phyloP scores from a whole-genome alignment of 2,329 filamentous ascomycete genomes.

The Alternaria brassicicola region DNA sequence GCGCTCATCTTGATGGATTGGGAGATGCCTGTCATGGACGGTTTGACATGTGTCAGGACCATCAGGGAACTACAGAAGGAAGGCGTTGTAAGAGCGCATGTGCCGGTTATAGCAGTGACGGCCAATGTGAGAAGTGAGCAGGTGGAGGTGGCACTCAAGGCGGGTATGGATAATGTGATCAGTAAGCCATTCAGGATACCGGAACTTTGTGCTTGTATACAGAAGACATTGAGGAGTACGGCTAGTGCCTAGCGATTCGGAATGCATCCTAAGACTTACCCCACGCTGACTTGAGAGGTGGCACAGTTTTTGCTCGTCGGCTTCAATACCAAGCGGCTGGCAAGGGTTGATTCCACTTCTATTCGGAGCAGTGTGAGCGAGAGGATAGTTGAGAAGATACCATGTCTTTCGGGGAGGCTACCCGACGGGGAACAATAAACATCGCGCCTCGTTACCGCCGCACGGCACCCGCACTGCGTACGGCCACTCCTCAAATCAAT shows the following conservation, averaged over 20 bases:
- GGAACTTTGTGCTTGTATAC: slow-evolving; percentile 31
- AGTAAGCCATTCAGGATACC: slow-evolving; percentile 71
- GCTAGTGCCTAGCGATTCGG: background rate
- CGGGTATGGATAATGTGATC: slow-evolving; percentile 61
- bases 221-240: slow-evolving; percentile 20
- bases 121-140: slow-evolving; percentile 45
- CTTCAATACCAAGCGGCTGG: background rate
- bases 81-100: slow-evolving; percentile 27
- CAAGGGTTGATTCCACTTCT: background rate
- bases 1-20: slow-evolving; percentile 41
- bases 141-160: slow-evolving; percentile 35
- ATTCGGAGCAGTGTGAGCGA: background rate
- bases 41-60: slow-evolving; percentile 30
- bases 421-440: background rate
- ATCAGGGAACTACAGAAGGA: slow-evolving; percentile 36
- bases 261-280: background rate
- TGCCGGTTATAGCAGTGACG: slow-evolving; percentile 45
- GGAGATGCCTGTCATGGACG: slow-evolving; percentile 47
- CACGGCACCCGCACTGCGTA: background rate
- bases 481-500: background rate
- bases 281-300: background rate
- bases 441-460: background rate
- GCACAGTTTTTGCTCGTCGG: background rate
- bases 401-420: background rate
- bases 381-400: background rate